Conservation (phyloP, 2,329 filamentous ascomycete species). For the Diaporthe sp. region DNA sequence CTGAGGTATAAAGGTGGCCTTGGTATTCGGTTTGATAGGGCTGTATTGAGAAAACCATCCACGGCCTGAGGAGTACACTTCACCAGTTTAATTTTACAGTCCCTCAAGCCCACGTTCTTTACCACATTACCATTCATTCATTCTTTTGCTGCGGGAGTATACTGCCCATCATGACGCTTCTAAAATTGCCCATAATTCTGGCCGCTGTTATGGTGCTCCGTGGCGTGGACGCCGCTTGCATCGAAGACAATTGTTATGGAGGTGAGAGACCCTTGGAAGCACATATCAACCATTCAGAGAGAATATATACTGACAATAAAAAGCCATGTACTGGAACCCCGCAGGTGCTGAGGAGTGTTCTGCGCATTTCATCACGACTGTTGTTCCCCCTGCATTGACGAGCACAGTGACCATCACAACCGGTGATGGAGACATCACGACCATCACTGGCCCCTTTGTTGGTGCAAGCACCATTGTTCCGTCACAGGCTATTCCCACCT, state of each 20-base stretch:
- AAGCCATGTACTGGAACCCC: slow-evolving; percentile 2
- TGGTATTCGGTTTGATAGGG: too few relatives aligned
- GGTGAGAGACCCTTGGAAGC: background rate
- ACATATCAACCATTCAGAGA: too few relatives aligned
- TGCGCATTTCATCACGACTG: background rate
- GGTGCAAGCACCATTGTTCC: background rate
- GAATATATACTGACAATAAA: background rate
- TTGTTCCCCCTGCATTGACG: background rate
- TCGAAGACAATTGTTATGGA: slow-evolving; percentile 17
- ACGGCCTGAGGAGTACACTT: background rate
- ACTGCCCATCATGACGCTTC: slow-evolving; percentile 1
- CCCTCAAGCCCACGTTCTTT: background rate
- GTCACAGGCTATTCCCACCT: background rate
- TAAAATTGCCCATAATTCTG: background rate
- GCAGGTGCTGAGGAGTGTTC: slow-evolving; percentile 5
- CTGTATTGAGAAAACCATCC: background rate
- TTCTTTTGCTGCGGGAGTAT: background rate
- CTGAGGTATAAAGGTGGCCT: background rate
- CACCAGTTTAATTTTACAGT: background rate
- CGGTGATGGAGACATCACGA: background rate
- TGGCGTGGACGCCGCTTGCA: background rate
- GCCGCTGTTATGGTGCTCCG: background rate
- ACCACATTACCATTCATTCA: background rate
- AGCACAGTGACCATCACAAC: slow-evolving; percentile 7
- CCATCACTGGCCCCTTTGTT: background rate